Evolutionary conservation across 73 alveolate genomes (phyloP), one percentile per base, ranked within the genome.

Genomic region (Paramecium caudatum): DNA sequence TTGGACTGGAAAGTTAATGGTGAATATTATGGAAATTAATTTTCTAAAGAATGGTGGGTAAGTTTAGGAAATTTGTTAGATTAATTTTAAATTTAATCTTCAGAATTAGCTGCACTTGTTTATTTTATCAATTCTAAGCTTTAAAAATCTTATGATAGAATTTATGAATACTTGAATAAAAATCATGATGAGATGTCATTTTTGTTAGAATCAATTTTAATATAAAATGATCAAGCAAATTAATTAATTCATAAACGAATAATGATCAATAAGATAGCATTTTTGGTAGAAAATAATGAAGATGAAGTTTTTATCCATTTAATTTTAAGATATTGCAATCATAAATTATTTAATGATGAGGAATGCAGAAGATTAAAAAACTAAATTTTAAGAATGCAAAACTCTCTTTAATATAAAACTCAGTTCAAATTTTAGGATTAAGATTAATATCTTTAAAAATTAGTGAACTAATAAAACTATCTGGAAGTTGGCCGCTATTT

Each of bases 31-130:
- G 3, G 46, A 0, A 23, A 27, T 3, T 27, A 55, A 55, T 55
- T 27, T 55, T 55, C 80, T 27, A 27, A 55, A 55, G 80, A 55
- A 55, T 55, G 80, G 80, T 55, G 80, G 80, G 0, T 55, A 55
- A 43, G 80, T 23, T 55, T 55, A 27, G 4, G 10, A 55, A 55
- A 55, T 23, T 23, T 19, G 12, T 55, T 55, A 43, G 80, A 55
- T 13, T 7, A 55, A 3, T 23, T 0, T 55, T 37, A 55, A 55
- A 55, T 55, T 0, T 23, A 17, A 55, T 55, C 80, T 55, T 13
- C 46, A 27, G 80, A 55, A 55, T 55, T 55, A 55, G 80, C 80
- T 23, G 12, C 45, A 0, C 80, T 55, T 10, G 7, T 19, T 21
- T 55, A 55, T 9, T 55, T 55, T 4, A 27, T 55, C 23, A 12